Evolutionary conservation across 2,329 filamentous ascomycete genomes (phyloP), one percentile per base, ranked within the genome.

Genomic region (Colletotrichum lupini): DNA sequence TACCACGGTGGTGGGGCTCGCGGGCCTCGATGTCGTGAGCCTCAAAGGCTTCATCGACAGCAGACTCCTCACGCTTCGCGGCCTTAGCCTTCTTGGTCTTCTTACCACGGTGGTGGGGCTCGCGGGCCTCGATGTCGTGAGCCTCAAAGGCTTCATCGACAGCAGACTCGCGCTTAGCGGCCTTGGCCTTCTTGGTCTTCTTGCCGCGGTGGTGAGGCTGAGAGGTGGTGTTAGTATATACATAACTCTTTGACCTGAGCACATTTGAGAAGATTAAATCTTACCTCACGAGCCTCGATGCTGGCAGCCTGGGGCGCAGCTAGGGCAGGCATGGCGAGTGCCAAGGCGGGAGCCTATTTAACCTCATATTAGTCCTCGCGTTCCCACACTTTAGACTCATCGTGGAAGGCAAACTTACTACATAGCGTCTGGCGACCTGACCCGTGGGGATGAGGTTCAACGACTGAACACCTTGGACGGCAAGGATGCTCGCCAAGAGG

Each of bases 401-500:
- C 32, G 9, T 37, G 61, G 22, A 11, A 19, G 30, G 12, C 12
- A 19, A 72, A 74, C 72, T 68, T 37, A 74, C 72, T 14, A 72
- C 72, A 62, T 64, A 67, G 59, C 72, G 72, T 64, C 64, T 67
- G 24, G 64, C 72, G 42, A 74, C 32, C 63, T 68, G 28, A 24
- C 68, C 72, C 24, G 69, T 61, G 63, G 68, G 58, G 37, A 49
- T 24, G 46, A 74, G 46, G 46, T 32, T 42, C n/a, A 74, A 35
- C 11, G 72, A 73, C 42, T 73, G 72, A 57, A 37, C 71, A 35
- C 66, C 72, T n/a, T 68, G 63, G 30, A 58, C 72, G 58, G 72
- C 67, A 55, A 75, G 64, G 67, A 74, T 68, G 60, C 72, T 68
- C 71, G 74, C 72, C 72, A 75, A 37, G 67, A 73, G 66, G 57